Conservation (phyloP, 306 rosid genomes). For the Malus sylvestris region DNA sequence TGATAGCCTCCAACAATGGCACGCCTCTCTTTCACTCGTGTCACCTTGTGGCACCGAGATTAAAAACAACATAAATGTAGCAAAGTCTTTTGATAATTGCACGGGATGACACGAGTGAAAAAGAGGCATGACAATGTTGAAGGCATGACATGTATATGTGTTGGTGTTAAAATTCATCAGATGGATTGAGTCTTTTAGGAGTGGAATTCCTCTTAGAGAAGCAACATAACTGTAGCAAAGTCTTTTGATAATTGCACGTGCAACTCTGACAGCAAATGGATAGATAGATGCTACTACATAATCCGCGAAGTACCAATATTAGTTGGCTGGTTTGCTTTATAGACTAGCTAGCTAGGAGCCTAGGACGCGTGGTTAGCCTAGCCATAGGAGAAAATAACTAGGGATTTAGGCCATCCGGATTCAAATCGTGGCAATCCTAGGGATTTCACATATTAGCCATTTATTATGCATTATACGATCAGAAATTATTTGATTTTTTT, state of each 20-base stretch:
- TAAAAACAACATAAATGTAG: too few relatives aligned
- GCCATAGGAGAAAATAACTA: neutral
- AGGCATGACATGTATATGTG: too few relatives aligned
- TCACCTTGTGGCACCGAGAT: too few relatives aligned
- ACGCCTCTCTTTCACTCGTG: too few relatives aligned
- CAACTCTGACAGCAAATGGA: neutral
- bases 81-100: neutral
- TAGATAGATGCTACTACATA: neutral
- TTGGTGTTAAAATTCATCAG: too few relatives aligned
- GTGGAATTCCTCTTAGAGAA: too few relatives aligned
- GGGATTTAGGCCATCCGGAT: too few relatives aligned
- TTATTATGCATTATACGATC: rapidly evolving
- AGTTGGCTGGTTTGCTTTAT: neutral
- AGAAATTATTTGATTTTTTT: too few relatives aligned
- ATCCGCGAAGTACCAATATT: neutral
- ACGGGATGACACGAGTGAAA: neutral
- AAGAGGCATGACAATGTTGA: too few relatives aligned
- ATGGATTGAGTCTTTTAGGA: too few relatives aligned
- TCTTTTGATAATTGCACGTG: neutral
- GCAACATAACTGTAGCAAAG: neutral
- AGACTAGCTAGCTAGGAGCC: neutral
- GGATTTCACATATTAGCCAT: rapidly evolving
- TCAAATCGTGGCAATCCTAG: rapidly evolving
- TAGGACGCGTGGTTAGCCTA: neutral
- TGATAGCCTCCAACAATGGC: too few relatives aligned